These are phyloP conservation scores for Mytilinidion resinicola DNA, from an alignment of 495 filamentous ascomycete genomes.

Conservation along the genomic window DNA sequence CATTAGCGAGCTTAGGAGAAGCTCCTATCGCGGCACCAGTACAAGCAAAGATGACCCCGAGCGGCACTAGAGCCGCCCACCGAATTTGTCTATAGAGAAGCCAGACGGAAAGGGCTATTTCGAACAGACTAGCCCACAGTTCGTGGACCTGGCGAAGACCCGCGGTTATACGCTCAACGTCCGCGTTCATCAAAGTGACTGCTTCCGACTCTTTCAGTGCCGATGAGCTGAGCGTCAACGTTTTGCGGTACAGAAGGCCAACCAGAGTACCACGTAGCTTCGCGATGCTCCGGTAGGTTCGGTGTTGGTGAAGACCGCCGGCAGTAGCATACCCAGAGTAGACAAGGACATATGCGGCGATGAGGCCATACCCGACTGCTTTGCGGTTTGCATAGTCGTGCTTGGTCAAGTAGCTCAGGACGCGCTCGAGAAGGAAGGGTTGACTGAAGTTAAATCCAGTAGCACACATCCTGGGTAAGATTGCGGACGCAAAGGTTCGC, in stretches of 20 bases:
- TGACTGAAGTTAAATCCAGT: slow-evolving; percentile 16
- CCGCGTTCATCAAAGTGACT: slow-evolving; percentile 15
- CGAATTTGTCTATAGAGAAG: slow-evolving; percentile 10
- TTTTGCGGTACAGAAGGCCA: slow-evolving; percentile 8
- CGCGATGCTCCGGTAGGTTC: slow-evolving; percentile 12
- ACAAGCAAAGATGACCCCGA: slow-evolving; percentile 9
- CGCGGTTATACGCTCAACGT: slow-evolving; percentile 13
- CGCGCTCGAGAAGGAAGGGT: slow-evolving; percentile 12
- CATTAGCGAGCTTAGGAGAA: slow-evolving; percentile 9
- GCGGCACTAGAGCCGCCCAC: slow-evolving; percentile 11
- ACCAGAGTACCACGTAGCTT: slow-evolving; percentile 13
- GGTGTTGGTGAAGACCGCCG: slow-evolving; percentile 10
- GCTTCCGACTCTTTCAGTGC: slow-evolving; percentile 11
- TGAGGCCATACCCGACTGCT: slow-evolving; percentile 17
- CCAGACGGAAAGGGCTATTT: slow-evolving; percentile 5
- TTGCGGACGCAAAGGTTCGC: slow-evolving; percentile 7
- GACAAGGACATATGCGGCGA: slow-evolving; percentile 18
- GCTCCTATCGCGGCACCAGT: slow-evolving; percentile 6
- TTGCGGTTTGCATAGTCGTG: slow-evolving; percentile 2
- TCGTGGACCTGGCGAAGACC: slow-evolving; percentile 12
- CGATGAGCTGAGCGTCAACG: slow-evolving; percentile 11
- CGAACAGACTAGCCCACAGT: slow-evolving; percentile 11
- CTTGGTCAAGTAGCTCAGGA: slow-evolving; percentile 3
- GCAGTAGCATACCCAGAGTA: slow-evolving; percentile 12
- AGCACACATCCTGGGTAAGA: slow-evolving; percentile 5